Evolutionary conservation across 371 early-diverging fungal genomes (phyloP).

Genomic region (Parasitella parasitica): DNA sequence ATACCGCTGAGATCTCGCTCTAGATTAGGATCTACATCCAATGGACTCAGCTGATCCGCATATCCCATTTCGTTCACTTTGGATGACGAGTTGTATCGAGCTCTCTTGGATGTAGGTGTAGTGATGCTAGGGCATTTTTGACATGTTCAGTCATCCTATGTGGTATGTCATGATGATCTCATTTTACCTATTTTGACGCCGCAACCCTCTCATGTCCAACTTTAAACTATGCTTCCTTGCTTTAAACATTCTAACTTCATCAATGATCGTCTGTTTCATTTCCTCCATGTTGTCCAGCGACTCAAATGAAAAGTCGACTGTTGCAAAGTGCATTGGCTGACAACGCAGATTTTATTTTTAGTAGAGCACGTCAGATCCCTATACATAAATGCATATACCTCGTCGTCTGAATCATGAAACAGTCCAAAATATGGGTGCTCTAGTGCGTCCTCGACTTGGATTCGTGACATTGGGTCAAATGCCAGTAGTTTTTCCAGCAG

Average conservation of each 20-base stretch:
- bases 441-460: conserved; percentile 82
- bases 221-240: conserved; percentile 40
- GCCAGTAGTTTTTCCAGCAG: conserved; percentile 75
- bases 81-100: background rate
- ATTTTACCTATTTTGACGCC: conserved; percentile 16
- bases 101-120: conserved; percentile 12
- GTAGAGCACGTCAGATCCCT: background rate
- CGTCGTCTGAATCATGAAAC: conserved; percentile 79
- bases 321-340: conserved; percentile 68
- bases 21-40: conserved; percentile 19
- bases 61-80: conserved; percentile 17
- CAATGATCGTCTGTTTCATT: conserved; percentile 86
- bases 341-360: no score
- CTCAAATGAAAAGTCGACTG: conserved; percentile 95
- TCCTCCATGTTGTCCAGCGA: conserved; percentile 78
- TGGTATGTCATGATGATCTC: background rate
- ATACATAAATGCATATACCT: background rate
- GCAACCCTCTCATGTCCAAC: conserved; percentile 20
- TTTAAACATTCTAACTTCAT: conserved; percentile 80
- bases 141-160: background rate
- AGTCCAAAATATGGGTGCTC: conserved; percentile 76
- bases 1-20: conserved; percentile 27
- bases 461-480: conserved; percentile 81
- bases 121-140: conserved; percentile 8
- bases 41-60: conserved; percentile 20